A percentile compares a stretch with the other conserved stretches of the same genome.
Evolutionary conservation across 2,329 filamentous ascomycete species (phyloP).

Genomic region (Trichoderma gracile): DNA sequence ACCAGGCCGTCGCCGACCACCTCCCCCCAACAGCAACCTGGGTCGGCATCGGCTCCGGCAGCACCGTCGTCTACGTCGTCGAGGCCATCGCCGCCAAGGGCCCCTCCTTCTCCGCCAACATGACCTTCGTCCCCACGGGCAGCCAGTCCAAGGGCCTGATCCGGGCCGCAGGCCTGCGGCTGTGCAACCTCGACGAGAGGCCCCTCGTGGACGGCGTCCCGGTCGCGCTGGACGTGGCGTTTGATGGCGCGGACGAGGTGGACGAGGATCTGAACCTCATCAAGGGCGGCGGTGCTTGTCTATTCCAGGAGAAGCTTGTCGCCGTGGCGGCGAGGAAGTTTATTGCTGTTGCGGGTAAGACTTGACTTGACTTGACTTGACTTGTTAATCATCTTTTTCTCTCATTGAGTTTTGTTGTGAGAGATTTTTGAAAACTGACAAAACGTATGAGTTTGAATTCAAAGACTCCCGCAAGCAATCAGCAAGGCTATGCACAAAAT

Average conservation of each 20-base stretch:
- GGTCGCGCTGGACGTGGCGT: slow-evolving; percentile 77
- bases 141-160: slow-evolving; percentile 89
- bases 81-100: slow-evolving; percentile 71
- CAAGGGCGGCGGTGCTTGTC: slow-evolving; percentile 95
- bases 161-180: slow-evolving; percentile 70
- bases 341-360: slow-evolving; percentile 77
- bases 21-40: slow-evolving; percentile 63
- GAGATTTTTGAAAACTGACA: too few species aligned
- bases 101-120: slow-evolving; percentile 55
- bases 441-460: neutral
- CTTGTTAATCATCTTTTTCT: too few species aligned
- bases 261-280: slow-evolving; percentile 94
- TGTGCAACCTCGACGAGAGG: slow-evolving; percentile 76
- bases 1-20: slow-evolving; percentile 71
- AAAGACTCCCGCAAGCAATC: slow-evolving; percentile 91
- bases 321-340: slow-evolving; percentile 82
- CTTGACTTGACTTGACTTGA: too few species aligned
- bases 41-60: slow-evolving; percentile 79
- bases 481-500: slow-evolving; percentile 68
- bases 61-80: slow-evolving; percentile 81
- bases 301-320: slow-evolving; percentile 97
- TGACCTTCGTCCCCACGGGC: slow-evolving; percentile 90
- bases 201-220: slow-evolving; percentile 48
- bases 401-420: too few species aligned
- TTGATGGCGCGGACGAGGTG: slow-evolving; percentile 96